A percentile compares a stretch with the other conserved stretches of the same genome.
These are phyloP conservation scores for Aurinia saxatilis DNA, from an alignment of 345 rosid species.

Conservation along the genomic window DNA sequence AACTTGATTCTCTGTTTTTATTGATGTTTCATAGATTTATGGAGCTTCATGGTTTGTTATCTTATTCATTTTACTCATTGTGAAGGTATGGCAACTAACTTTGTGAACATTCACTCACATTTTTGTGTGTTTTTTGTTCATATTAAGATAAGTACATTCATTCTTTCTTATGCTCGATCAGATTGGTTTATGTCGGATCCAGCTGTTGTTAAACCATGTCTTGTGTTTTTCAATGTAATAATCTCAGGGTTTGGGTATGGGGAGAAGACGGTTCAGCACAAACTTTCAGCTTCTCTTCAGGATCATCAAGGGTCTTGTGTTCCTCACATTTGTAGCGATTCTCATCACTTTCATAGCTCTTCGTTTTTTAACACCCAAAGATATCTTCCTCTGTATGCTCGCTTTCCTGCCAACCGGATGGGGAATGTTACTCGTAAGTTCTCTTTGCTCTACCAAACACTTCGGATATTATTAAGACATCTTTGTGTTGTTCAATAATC, in stretches of 20 bases:
- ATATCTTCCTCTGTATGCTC: constrained; percentile 64
- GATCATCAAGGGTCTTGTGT: constrained; percentile 65
- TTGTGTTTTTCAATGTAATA: background rate
- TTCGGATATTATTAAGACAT: background rate
- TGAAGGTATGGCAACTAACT: constrained; percentile 29
- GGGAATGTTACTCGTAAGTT: constrained; percentile 80
- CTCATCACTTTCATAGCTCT: constrained; percentile 51
- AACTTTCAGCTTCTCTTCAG: constrained; percentile 71
- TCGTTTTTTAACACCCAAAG: constrained; percentile 59
- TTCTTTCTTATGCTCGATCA: background rate
- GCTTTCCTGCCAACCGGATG: constrained; percentile 94
- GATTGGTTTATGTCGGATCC: background rate
- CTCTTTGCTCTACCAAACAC: background rate
- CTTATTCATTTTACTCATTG: constrained; percentile 21
- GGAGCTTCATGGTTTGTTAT: constrained; percentile 33
- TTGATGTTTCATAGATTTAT: constrained; percentile 24
- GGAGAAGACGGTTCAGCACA: constrained; percentile 62
- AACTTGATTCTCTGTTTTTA: background rate
- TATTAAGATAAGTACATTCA: too few relatives aligned
- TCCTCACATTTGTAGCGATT: constrained; percentile 45
- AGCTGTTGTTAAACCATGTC: background rate
- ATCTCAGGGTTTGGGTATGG: constrained; percentile 57
- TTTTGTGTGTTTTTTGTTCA: background rate
- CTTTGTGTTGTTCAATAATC: background rate
- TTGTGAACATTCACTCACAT: background rate